Percentiles rank a stretch among this genome's conserved stretches.
Evolutionary conservation across 2,329 filamentous ascomycete species (phyloP).

Genomic region (Paecilomyces niveus): DNA sequence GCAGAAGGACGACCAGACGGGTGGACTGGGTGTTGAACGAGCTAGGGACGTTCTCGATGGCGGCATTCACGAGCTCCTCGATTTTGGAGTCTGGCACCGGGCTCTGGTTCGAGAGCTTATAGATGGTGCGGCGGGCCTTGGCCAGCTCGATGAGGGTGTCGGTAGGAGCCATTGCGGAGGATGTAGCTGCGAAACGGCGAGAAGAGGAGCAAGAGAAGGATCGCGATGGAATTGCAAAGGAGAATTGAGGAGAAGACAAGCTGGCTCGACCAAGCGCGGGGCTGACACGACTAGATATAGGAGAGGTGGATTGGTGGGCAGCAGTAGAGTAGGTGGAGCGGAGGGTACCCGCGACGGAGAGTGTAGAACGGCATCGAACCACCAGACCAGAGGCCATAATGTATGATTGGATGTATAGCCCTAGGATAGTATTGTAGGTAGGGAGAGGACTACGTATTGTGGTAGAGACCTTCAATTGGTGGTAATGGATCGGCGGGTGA

Average conservation of each 20-base stretch:
- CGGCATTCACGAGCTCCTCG: slow-evolving; percentile 31
- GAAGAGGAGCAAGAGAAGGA: slow-evolving; percentile 1
- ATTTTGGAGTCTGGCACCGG: slow-evolving; percentile 29
- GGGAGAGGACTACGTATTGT: not conserved
- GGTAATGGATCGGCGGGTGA: not conserved
- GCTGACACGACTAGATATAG: slow-evolving; percentile 5
- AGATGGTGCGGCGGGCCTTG: slow-evolving; percentile 29
- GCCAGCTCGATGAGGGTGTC: slow-evolving; percentile 22
- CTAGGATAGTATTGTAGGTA: not conserved
- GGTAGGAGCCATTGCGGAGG: slow-evolving; percentile 7
- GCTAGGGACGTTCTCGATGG: slow-evolving; percentile 64
- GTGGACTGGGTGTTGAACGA: slow-evolving; percentile 87
- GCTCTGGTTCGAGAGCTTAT: slow-evolving; percentile 26
- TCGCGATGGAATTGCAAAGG: not conserved
- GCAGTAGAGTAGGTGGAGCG: not conserved
- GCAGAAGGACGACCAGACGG: slow-evolving; percentile 69
- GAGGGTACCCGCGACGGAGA: not conserved
- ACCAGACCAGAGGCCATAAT: not conserved
- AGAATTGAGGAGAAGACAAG: not conserved
- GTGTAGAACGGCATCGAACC: not conserved
- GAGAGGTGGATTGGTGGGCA: not conserved
- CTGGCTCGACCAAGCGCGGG: not conserved
- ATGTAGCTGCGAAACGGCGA: slow-evolving; percentile 1
- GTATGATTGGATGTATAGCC: not conserved
- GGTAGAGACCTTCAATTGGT: not conserved